Evolutionary conservation across 1,139 yeast genomes (phyloP).

Genomic region (Kluyveromyces sp.): DNA sequence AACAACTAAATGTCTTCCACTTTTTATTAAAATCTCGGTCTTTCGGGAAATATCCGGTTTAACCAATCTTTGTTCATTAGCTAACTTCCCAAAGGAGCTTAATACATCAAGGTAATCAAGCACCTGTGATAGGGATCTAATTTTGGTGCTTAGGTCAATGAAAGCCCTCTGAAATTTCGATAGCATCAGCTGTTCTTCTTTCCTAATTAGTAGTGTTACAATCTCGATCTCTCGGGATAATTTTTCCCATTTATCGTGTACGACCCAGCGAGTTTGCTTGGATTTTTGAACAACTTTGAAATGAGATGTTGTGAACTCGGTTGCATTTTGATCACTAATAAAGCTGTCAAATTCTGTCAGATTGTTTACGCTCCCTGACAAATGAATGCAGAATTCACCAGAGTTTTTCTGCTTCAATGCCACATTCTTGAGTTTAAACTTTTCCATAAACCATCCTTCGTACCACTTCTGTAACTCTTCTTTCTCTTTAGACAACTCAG

Average conservation of each 20-base stretch:
- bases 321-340: constrained; percentile 14
- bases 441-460: constrained; percentile 14
- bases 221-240: constrained; percentile 32
- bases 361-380: constrained; percentile 18
- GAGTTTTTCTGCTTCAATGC: constrained; percentile 21
- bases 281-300: constrained; percentile 27
- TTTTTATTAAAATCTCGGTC: constrained; percentile 39
- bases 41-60: constrained; percentile 59
- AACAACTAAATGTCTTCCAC: constrained; percentile 85
- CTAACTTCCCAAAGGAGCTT: constrained; percentile 62
- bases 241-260: constrained; percentile 33
- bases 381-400: constrained; percentile 23
- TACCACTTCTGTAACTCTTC: constrained; percentile 20
- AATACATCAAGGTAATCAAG: constrained; percentile 70
- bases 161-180: constrained; percentile 27
- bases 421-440: constrained; percentile 20
- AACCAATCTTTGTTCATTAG: constrained; percentile 55
- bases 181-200: constrained; percentile 31
- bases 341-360: constrained; percentile 19
- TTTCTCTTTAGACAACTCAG: constrained; percentile 16
- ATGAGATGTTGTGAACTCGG: neutral
- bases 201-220: constrained; percentile 21
- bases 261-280: constrained; percentile 31
- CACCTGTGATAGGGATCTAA: constrained; percentile 31
- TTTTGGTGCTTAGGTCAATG: constrained; percentile 24